phyloP scores from a whole-genome alignment of 2,329 filamentous ascomycete species.

The Apiospora koreana region DNA sequence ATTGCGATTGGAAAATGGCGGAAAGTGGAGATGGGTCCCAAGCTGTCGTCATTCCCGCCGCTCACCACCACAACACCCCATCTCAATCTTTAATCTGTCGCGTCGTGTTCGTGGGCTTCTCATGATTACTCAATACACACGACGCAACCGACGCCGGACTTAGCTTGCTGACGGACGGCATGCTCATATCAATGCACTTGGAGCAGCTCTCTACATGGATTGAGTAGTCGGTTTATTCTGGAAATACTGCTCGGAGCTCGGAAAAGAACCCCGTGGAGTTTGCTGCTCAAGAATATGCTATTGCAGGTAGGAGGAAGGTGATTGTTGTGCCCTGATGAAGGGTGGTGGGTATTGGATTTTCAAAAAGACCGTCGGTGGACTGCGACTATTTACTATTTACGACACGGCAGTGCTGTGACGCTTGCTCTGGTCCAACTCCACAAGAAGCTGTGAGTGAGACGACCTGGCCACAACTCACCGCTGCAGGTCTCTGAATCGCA shows the following conservation, averaged over 20 bases:
- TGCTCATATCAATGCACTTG: neutral
- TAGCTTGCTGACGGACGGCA: neutral
- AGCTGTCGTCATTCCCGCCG: slow-evolving; percentile 1
- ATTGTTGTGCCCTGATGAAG: slow-evolving; percentile 6
- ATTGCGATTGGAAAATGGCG: neutral
- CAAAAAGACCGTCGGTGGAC: neutral
- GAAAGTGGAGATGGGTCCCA: neutral
- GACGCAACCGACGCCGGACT: neutral
- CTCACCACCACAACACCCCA: neutral
- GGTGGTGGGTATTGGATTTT: slow-evolving; percentile 2
- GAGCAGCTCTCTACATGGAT: neutral
- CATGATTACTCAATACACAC: neutral
- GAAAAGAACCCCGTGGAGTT: neutral
- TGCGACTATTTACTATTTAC: slow-evolving; percentile 5
- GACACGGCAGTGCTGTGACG: neutral
- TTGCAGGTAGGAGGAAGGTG: neutral
- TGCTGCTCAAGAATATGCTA: neutral
- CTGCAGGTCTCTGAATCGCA: slow-evolving; percentile 3
- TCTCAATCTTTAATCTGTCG: neutral
- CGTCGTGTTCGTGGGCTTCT: neutral
- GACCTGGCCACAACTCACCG: neutral
- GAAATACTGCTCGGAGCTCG: neutral
- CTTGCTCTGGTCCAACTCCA: slow-evolving; percentile 6
- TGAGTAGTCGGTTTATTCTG: neutral
- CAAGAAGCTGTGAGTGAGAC: neutral